Evolutionary conservation across 768 basidiomycete species (phyloP).

Genomic region (Candolleomyces efflorescens): DNA sequence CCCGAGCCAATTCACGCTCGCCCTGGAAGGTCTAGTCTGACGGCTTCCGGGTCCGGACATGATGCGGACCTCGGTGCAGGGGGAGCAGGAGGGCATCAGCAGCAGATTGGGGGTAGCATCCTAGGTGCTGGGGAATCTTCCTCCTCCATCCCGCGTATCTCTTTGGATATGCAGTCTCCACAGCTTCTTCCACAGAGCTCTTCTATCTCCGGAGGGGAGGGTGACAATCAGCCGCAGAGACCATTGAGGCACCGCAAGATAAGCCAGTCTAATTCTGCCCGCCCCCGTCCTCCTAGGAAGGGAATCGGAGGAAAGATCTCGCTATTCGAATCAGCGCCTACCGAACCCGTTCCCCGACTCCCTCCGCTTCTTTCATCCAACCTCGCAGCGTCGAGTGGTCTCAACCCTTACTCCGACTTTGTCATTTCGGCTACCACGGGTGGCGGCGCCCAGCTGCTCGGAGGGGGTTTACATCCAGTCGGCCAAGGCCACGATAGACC

Average conservation of each 20-base stretch:
- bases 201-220: no score
- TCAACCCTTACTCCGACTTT: conserved; percentile 22
- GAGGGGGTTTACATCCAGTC: no score
- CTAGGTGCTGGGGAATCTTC: no score
- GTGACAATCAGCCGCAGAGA: conserved; percentile 5
- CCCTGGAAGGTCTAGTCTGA: no score
- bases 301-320: conserved; percentile 82
- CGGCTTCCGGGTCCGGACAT: not conserved
- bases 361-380: conserved; percentile 42
- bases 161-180: no score
- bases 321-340: conserved; percentile 67
- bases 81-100: no score
- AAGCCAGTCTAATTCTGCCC: conserved; percentile 67
- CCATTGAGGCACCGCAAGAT: conserved; percentile 77
- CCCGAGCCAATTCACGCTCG: conserved; percentile 8
- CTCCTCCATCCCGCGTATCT: no score
- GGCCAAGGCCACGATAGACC: conserved; percentile 70
- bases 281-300: conserved; percentile 56
- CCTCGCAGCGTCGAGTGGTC: conserved; percentile 15
- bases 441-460: not conserved
- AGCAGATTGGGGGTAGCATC: no score
- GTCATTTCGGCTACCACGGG: conserved; percentile 17
- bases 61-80: not conserved
- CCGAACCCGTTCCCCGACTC: conserved; percentile 29
- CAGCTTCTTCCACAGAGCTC: no score